phyloP scores from a whole-genome alignment of 495 filamentous ascomycete species.

The Xylona heveae region DNA sequence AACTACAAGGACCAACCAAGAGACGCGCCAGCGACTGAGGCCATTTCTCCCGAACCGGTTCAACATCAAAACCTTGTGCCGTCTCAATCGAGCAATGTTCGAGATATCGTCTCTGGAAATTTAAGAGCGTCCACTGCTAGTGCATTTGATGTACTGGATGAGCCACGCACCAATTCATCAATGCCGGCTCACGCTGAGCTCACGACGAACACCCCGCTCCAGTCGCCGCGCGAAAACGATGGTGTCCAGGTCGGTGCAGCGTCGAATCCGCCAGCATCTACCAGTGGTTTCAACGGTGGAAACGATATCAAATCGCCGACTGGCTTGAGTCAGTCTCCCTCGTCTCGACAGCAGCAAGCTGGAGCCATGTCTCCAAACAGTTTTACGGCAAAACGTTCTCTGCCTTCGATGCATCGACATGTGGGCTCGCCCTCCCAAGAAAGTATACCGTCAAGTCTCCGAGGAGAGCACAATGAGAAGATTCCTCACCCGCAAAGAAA shows the following conservation, averaged over 20 bases:
- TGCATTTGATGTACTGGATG: not conserved
- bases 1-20: constrained; percentile 2
- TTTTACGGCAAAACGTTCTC: constrained; percentile 12
- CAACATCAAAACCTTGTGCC: too few species aligned
- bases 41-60: not conserved
- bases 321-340: constrained; percentile 1
- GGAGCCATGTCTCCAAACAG: constrained; percentile 10
- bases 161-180: not conserved
- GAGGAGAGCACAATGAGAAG: constrained; percentile 8
- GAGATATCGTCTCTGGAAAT: not conserved
- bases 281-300: not conserved
- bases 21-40: not conserved
- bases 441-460: constrained; percentile 8
- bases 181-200: too few species aligned
- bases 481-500: constrained; percentile 37
- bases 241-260: too few species aligned
- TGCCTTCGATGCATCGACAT: constrained; percentile 7
- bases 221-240: too few species aligned
- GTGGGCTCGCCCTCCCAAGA: constrained; percentile 6
- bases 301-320: not conserved
- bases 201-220: too few species aligned
- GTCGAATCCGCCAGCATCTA: too few species aligned
- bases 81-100: not conserved
- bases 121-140: not conserved
- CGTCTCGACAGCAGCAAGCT: constrained; percentile 4